Conservation (phyloP, 345 rosid genomes). For the Aethionema arabicum region DNA sequence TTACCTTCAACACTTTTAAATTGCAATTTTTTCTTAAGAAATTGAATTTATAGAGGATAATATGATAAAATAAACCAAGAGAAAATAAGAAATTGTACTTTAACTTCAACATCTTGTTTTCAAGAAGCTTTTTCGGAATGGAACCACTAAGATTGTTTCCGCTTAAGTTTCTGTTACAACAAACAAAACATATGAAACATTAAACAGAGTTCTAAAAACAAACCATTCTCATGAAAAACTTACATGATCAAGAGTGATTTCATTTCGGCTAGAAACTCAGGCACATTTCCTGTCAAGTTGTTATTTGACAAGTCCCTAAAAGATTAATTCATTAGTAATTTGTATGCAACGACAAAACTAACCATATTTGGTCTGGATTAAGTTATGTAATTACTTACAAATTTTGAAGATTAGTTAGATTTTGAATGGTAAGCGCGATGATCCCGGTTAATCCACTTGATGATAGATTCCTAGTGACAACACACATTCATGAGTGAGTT, state of each 20-base stretch:
- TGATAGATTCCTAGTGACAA: constrained; percentile 32
- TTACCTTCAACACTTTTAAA: constrained; percentile 8
- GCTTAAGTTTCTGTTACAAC: constrained; percentile 36
- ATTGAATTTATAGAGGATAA: background rate
- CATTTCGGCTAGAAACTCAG: constrained; percentile 43
- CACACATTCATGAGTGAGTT: background rate
- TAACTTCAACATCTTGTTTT: constrained; percentile 19
- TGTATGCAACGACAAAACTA: background rate
- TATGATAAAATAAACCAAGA: background rate
- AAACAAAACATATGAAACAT: background rate
- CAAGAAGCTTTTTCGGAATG: constrained; percentile 34
- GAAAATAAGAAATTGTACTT: background rate
- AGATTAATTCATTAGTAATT: background rate
- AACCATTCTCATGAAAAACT: constrained; percentile 23
- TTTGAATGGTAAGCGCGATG: constrained; percentile 25
- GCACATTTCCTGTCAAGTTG: constrained; percentile 41
- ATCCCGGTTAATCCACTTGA: constrained; percentile 40
- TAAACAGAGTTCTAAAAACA: background rate
- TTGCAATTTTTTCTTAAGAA: background rate
- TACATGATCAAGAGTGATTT: constrained; percentile 43
- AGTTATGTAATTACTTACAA: constrained; percentile 36
- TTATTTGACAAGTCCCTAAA: constrained; percentile 54
- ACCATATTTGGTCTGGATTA: background rate
- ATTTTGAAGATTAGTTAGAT: constrained; percentile 34
- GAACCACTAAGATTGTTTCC: constrained; percentile 42